These are phyloP conservation scores for Lantana camara DNA, from an alignment of 257 asterid genomes.

Conservation along the genomic window DNA sequence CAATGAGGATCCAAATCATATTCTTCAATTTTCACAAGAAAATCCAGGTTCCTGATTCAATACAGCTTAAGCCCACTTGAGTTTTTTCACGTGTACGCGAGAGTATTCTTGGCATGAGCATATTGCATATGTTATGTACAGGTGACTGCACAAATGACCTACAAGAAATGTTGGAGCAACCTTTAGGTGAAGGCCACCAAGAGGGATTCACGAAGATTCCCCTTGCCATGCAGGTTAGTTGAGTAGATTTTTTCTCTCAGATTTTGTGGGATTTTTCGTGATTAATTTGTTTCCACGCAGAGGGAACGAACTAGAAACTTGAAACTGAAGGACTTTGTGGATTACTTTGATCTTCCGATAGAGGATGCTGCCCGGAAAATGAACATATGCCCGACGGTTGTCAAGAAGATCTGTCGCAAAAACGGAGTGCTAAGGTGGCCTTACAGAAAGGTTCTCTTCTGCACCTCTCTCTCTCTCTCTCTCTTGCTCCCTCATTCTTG, in stretches of 20 bases:
- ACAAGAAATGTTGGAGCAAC: slow-evolving; percentile 21
- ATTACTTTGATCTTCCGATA: slow-evolving; percentile 58
- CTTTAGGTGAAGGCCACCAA: slow-evolving; percentile 20
- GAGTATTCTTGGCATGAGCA: not conserved
- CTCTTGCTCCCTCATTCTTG: not conserved
- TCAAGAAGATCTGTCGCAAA: slow-evolving; percentile 82
- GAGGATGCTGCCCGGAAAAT: slow-evolving; percentile 59
- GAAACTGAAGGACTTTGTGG: slow-evolving; percentile 62
- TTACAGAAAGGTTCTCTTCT: slow-evolving; percentile 60
- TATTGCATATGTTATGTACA: slow-evolving; percentile 3
- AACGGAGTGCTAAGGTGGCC: slow-evolving; percentile 83
- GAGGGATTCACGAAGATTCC: slow-evolving; percentile 37
- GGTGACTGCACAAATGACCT: slow-evolving; percentile 27
- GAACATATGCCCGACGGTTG: slow-evolving; percentile 76
- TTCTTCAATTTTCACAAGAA: slow-evolving; percentile 36
- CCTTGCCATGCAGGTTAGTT: slow-evolving; percentile 64
- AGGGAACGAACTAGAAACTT: slow-evolving; percentile 77
- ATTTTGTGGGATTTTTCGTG: not conserved
- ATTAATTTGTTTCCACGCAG: slow-evolving; percentile 33
- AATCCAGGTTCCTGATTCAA: slow-evolving; percentile 36
- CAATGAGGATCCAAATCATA: slow-evolving; percentile 22
- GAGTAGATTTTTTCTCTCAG: not conserved
- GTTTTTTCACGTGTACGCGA: not conserved
- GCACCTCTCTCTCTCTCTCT: slow-evolving; percentile 2
- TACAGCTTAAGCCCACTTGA: not conserved